Conservation (phyloP, 768 basidiomycete genomes). For the Amanita molliuscula region DNA sequence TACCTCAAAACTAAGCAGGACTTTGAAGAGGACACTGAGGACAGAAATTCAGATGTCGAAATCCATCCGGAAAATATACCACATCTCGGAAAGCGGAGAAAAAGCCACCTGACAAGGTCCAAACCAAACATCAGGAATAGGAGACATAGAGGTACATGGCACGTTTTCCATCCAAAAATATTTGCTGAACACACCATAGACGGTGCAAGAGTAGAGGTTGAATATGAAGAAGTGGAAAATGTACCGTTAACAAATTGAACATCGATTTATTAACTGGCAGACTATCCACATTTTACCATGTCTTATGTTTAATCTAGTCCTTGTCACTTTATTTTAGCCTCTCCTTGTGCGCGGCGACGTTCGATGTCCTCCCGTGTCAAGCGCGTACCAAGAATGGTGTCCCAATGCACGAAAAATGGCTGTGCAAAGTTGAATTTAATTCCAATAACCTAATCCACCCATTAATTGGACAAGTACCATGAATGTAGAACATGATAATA, state of each 20-base stretch:
- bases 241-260: slow-evolving; percentile 42
- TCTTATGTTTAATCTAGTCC: background rate
- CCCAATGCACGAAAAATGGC: slow-evolving; percentile 96
- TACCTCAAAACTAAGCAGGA: slow-evolving; percentile 15
- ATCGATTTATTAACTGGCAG: background rate
- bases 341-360: slow-evolving; percentile 18
- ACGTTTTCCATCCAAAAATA: background rate
- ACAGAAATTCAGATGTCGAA: slow-evolving; percentile 30
- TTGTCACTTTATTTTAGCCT: slow-evolving; percentile 1
- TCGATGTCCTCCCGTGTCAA: slow-evolving; percentile 67
- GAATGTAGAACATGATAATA: slow-evolving; percentile 19
- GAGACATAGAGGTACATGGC: slow-evolving; percentile 45
- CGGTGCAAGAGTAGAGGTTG: slow-evolving; percentile 83
- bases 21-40: slow-evolving; percentile 29
- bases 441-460: slow-evolving; percentile 45
- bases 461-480: background rate
- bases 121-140: slow-evolving; percentile 48
- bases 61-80: slow-evolving; percentile 27
- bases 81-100: slow-evolving; percentile 63
- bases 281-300: background rate
- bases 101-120: slow-evolving; percentile 28
- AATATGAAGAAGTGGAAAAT: slow-evolving; percentile 90
- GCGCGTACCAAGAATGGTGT: slow-evolving; percentile 71
- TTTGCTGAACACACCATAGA: slow-evolving; percentile 22
- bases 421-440: slow-evolving; percentile 96